Evolutionary conservation across 441 rosid genomes (phyloP).

Genomic region (Adansonia rubrostipa): DNA sequence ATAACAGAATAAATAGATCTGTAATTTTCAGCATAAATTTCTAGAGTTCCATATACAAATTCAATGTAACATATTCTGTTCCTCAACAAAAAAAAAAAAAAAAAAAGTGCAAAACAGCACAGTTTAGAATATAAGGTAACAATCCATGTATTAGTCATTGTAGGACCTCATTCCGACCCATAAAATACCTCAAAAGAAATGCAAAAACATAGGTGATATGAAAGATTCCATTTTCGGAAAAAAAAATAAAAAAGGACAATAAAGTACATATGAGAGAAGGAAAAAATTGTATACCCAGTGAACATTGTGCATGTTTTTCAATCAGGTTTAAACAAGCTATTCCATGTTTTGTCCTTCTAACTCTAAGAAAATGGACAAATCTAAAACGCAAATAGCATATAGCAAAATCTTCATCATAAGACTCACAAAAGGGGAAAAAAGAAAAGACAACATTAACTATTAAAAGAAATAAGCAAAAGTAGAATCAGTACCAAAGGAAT

Average conservation of each 20-base stretch:
- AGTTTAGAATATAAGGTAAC: neutral
- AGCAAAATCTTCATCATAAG: neutral
- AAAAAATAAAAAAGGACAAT: neutral
- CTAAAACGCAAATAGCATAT: neutral
- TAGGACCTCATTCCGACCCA: neutral
- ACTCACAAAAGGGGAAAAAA: neutral
- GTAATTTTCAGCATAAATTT: neutral
- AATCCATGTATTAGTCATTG: neutral
- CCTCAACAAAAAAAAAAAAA: neutral
- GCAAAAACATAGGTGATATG: neutral
- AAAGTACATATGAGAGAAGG: no score
- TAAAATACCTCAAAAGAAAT: neutral
- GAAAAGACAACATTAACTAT: neutral
- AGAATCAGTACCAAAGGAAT: slow-evolving; percentile 28
- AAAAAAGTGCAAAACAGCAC: neutral
- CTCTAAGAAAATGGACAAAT: neutral
- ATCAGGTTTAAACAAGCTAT: neutral
- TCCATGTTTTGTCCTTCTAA: neutral
- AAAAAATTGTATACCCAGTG: no score
- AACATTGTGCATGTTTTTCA: neutral
- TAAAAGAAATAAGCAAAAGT: neutral
- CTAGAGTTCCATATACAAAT: neutral
- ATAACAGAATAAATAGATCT: neutral
- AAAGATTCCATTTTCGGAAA: neutral
- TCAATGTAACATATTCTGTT: neutral